Evolutionary conservation across 2,329 filamentous ascomycete species (phyloP).

Genomic region (Neofusicoccum kwambonambiense): DNA sequence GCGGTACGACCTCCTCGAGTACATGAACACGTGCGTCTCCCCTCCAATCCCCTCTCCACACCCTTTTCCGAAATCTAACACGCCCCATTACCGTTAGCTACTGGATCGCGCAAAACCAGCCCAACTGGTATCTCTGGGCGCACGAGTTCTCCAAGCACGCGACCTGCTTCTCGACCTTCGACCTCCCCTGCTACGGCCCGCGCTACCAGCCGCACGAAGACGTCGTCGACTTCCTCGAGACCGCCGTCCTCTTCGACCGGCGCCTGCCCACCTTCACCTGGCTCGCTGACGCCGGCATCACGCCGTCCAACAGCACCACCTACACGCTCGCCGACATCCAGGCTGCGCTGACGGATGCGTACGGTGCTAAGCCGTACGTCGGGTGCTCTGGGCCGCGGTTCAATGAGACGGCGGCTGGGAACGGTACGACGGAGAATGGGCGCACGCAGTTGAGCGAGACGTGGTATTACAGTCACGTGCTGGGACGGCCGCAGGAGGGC

Average conservation of each 20-base stretch:
- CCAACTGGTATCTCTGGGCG: slow-evolving; percentile 62
- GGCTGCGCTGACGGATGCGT: slow-evolving; percentile 48
- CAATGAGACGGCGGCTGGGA: slow-evolving; percentile 60
- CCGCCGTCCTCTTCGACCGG: slow-evolving; percentile 57
- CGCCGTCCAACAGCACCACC: slow-evolving; percentile 57
- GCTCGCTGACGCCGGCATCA: slow-evolving; percentile 56
- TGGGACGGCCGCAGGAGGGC: slow-evolving; percentile 56
- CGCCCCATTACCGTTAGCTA: slow-evolving; percentile 26
- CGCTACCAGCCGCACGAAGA: slow-evolving; percentile 57
- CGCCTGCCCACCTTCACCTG: slow-evolving; percentile 60
- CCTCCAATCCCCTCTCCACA: slow-evolving; percentile 22
- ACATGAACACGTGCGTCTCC: slow-evolving; percentile 56
- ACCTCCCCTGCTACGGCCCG: slow-evolving; percentile 63
- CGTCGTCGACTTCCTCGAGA: slow-evolving; percentile 63
- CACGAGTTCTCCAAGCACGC: slow-evolving; percentile 69
- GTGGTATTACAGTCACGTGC: slow-evolving; percentile 65
- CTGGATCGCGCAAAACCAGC: slow-evolving; percentile 60
- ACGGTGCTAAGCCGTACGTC: slow-evolving; percentile 57
- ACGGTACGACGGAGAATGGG: slow-evolving; percentile 55
- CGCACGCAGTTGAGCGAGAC: slow-evolving; percentile 60
- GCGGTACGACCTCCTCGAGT: slow-evolving; percentile 59
- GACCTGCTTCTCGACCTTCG: slow-evolving; percentile 67
- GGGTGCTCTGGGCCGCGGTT: slow-evolving; percentile 61
- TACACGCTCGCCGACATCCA: slow-evolving; percentile 57
- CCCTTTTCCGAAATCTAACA: background rate